phyloP scores from a whole-genome alignment of 2,329 filamentous ascomycete genomes.

The Alternaria sp. region DNA sequence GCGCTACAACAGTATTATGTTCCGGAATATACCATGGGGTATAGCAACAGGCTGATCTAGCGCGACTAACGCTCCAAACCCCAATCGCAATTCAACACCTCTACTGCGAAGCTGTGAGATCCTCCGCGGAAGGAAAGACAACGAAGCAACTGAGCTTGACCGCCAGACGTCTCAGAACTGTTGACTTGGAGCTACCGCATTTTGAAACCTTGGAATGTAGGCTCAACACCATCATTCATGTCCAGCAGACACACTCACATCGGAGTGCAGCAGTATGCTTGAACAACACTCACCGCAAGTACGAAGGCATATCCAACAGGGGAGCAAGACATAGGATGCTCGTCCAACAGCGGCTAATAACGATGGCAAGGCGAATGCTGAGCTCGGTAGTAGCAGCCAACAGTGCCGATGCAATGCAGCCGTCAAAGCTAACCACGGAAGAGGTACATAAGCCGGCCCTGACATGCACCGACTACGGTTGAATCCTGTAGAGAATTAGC shows the following conservation, averaged over 20 bases:
- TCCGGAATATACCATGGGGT: background rate
- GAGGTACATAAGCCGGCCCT: background rate
- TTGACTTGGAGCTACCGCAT: conserved; percentile 1
- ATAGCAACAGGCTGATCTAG: background rate
- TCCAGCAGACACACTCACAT: background rate
- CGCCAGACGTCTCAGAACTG: background rate
- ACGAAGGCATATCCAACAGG: background rate
- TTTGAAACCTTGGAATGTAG: background rate
- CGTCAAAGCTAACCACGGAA: conserved; percentile 3
- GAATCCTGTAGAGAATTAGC: background rate
- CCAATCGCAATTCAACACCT: background rate
- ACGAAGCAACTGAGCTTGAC: conserved; percentile 1
- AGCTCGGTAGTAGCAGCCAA: conserved; percentile 5
- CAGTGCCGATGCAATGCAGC: conserved; percentile 5
- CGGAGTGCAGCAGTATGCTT: conserved; percentile 1
- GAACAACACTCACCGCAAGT: conserved; percentile 5
- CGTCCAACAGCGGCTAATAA: background rate
- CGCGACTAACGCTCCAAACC: background rate
- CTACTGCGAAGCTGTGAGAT: background rate
- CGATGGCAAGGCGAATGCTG: background rate
- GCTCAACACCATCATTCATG: background rate
- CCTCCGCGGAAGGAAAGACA: background rate
- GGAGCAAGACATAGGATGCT: background rate
- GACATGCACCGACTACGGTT: background rate
- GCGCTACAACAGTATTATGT: background rate